Evolutionary conservation across 2,329 filamentous ascomycete genomes (phyloP).

Genomic region (Microsporum ferrugineum): DNA sequence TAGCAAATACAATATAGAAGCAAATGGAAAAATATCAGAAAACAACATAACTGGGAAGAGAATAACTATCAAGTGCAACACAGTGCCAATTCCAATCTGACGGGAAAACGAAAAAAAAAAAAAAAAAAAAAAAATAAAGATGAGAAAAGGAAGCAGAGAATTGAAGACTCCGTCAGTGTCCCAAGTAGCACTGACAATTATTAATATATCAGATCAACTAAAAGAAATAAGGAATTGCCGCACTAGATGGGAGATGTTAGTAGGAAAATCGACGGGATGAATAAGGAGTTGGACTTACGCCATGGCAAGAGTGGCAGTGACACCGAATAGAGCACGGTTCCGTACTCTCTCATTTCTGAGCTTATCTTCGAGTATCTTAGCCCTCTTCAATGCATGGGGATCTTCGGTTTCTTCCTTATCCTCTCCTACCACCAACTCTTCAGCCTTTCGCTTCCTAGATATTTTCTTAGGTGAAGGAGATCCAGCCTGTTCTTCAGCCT

Average conservation of each 20-base stretch:
- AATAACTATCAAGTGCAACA: conserved; percentile 7
- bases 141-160: not conserved
- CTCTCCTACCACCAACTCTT: conserved; percentile 48
- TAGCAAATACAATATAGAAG: conserved; percentile 15
- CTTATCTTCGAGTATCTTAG: conserved; percentile 58
- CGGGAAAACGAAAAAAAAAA: not conserved
- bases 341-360: conserved; percentile 76
- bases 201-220: conserved; percentile 14
- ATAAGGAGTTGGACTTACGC: conserved; percentile 55
- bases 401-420: conserved; percentile 29
- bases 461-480: conserved; percentile 15
- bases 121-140: not conserved
- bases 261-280: not conserved
- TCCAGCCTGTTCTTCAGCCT: conserved; percentile 20
- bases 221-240: conserved; percentile 40
- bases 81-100: conserved; percentile 4
- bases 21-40: conserved; percentile 18
- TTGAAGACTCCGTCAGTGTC: not conserved
- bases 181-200: not conserved
- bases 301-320: conserved; percentile 75
- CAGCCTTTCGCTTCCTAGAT: conserved; percentile 60
- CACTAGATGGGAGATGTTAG: conserved; percentile 21
- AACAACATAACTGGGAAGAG: conserved; percentile 12
- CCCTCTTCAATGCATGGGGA: conserved; percentile 53
- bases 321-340: conserved; percentile 71